phyloP scores from a whole-genome alignment of 257 asterid species.

The Solanum arcanum region DNA sequence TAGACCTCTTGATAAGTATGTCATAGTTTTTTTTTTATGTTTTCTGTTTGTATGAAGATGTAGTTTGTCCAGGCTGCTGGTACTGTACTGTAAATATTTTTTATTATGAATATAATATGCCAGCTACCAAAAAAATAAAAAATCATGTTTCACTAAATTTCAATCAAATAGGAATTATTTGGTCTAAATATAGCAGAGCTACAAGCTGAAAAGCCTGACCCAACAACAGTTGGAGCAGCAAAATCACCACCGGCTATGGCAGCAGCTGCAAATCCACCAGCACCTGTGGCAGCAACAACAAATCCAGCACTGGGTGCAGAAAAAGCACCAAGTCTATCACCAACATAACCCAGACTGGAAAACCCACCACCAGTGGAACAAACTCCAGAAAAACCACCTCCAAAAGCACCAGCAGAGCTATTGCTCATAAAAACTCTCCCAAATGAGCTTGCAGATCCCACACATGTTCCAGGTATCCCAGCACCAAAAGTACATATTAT shows the following conservation, averaged over 20 bases:
- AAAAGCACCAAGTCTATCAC: constrained; percentile 37
- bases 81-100: too few relatives aligned
- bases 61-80: too few relatives aligned
- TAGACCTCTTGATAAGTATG: too few relatives aligned
- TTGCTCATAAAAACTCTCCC: constrained; percentile 24
- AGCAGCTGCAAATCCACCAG: constrained; percentile 17
- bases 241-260: neutral
- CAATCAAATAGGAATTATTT: neutral
- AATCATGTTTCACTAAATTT: constrained; percentile 6
- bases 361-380: constrained; percentile 38
- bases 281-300: constrained; percentile 5
- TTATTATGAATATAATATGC: too few relatives aligned
- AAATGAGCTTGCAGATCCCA: constrained; percentile 40
- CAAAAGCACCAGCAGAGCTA: constrained; percentile 29
- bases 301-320: constrained; percentile 17
- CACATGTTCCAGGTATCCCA: constrained; percentile 50
- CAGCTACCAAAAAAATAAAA: too few relatives aligned
- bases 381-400: constrained; percentile 44
- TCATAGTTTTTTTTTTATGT: too few relatives aligned
- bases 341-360: constrained; percentile 25
- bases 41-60: too few relatives aligned
- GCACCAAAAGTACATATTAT: constrained; percentile 91
- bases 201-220: neutral
- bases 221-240: constrained; percentile 5
- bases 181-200: constrained; percentile 1